Evolutionary conservation across 495 filamentous ascomycete genomes (phyloP), one percentile per base, ranked within the genome.

Genomic region (Bryoglossum gracile): DNA sequence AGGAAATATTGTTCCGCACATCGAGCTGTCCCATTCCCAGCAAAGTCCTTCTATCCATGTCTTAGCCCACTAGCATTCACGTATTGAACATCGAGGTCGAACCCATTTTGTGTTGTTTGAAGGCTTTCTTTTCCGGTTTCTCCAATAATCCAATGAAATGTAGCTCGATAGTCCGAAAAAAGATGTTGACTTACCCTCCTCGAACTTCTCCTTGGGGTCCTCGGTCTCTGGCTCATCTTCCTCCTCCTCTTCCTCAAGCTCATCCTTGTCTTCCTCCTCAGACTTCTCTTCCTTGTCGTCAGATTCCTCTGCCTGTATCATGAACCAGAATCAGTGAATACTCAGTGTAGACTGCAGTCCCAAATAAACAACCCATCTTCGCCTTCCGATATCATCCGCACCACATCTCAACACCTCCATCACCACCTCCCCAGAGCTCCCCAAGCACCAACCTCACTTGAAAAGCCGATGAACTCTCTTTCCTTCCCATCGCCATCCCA

Each of bases 181-280:
- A 50, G 37, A 9, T 48, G 13, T 48, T 33, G 26, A 86, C 85
- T 69, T 70, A 96, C 92, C 89, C 75, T 90, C 88, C 63, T 92
- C 84, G 47, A 98, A 67, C 70, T 81, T 80, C 52, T 89, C 87
- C 77, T 94, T 94, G 51, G 80, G 77, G 63, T 98, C 92, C 56
- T 81, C 80, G 40, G 81, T 75, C 75, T 97, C 91, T 53, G 94
- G 87, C 56, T 94, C 89, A 50, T 94, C 89, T 11, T 92, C 87
- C 50, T 92, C 88, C 43, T 91, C 87, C 44, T 87, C 86, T 43
- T 68, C 68, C 53, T 77, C 69, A 34, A 69, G 61, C 53, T 76
- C 62, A 49, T 73, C 68, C 59, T 78, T n/a, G n/a, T n/a, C 74
- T 47, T 68, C 65, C 37, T 64, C 67, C 65, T 76, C 69, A 61